Evolutionary conservation across 352 stramenopile species (phyloP), one percentile per base, ranked within the genome.

Genomic region (Phytophthora rubi): DNA sequence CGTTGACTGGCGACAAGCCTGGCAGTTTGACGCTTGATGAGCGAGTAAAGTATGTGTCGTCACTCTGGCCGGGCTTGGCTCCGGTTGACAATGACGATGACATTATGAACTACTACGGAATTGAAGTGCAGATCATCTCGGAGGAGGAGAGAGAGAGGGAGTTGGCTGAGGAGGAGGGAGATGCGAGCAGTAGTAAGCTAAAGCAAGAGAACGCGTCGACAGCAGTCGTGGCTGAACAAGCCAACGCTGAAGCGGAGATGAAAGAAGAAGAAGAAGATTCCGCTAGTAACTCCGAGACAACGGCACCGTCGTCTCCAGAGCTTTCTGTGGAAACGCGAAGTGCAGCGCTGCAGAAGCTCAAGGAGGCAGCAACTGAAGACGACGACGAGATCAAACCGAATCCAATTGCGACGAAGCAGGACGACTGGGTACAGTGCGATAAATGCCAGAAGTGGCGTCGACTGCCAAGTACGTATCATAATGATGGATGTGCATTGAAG

Each of bases 361-460:
- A 83, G 55, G 61, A 81, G 15, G 79, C 76, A 6, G 79, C 79
- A 60, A 76, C 68, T 10, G 79, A 84, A 69, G 64, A 77, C 18
- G 74, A 86, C n/a, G 62, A 71, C 16, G 74, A 82, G 13, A 71
- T 76, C 26, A 82, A 81, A 44, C 80, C 79, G 9, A 81, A 73
- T 45, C 79, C 84, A 16, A 69, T 86, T 16, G 74, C 80, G 10
- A 86, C 82, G 59, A 94, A 94, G 70, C 85, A 94, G 62, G 87
- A 94, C 65, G 86, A 93, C 69, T 94, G 87, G 87, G 85, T 94
- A 42, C 87, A 94, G 67, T 94, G 87, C 58, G 87, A 94, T 78
- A 94, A 94, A 62, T 94, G 87, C 58, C 83, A 91, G 65, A 94
- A 94, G 68, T 94, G 87, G 87, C 73, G 87, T 52, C 85, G 86